Evolutionary conservation across 768 basidiomycete species (phyloP).

Genomic region (Agrocybe praecox): DNA sequence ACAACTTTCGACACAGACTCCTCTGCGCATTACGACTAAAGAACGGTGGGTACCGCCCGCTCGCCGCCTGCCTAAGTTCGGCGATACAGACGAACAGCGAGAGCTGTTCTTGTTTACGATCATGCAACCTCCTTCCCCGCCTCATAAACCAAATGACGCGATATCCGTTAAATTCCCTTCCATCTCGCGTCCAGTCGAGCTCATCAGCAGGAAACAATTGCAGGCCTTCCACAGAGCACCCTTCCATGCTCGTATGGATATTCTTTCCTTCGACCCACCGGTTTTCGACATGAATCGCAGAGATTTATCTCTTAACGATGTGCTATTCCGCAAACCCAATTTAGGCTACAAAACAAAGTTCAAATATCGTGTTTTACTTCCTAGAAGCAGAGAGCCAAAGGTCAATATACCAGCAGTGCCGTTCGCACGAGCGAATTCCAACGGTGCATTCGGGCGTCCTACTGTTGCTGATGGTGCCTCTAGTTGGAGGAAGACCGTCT

Average conservation of each 20-base stretch:
- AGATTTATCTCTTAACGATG: constrained; percentile 65
- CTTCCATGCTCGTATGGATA: constrained; percentile 56
- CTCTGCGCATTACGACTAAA: constrained; percentile 27
- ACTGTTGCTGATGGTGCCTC: constrained; percentile 39
- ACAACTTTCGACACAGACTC: constrained; percentile 14
- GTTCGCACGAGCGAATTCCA: constrained; percentile 26
- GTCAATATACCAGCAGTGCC: constrained; percentile 26
- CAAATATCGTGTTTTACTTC: constrained; percentile 44
- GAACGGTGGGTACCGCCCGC: constrained; percentile 66
- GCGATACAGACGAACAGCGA: constrained; percentile 34
- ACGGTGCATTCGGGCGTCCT: constrained; percentile 44
- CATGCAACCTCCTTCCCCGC: constrained; percentile 49
- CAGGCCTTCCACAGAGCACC: constrained; percentile 40
- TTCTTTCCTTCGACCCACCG: constrained; percentile 73
- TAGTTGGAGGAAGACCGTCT: constrained; percentile 48
- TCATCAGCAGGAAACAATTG: constrained; percentile 51
- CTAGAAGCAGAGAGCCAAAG: constrained; percentile 35
- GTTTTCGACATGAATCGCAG: constrained; percentile 62
- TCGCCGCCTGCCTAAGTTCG: constrained; percentile 38
- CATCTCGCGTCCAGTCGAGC: constrained; percentile 40
- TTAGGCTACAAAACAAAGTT: constrained; percentile 37
- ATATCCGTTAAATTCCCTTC: constrained; percentile 53
- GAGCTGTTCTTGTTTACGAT: constrained; percentile 51
- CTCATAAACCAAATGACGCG: constrained; percentile 38
- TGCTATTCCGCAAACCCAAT: constrained; percentile 56